Evolutionary conservation across 768 basidiomycete genomes (phyloP), one percentile per base, ranked within the genome.

Genomic region (Dentipellis fragilis): DNA sequence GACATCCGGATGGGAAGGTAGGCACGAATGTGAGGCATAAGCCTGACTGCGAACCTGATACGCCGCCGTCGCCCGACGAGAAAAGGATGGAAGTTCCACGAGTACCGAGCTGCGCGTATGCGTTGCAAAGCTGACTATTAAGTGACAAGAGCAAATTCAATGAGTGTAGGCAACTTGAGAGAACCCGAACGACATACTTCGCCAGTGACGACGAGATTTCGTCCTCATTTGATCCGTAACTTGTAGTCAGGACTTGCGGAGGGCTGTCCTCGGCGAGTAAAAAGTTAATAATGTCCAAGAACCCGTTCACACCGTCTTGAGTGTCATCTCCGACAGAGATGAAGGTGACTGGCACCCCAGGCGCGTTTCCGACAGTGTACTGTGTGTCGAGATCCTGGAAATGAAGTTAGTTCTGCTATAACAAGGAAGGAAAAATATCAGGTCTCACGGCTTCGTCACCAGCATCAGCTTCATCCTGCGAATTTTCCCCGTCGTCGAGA

Each of bases 311-410:
- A 58, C 45, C 53, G 55, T 65, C 64, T 4, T 37, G 39, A 53
- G 49, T 59, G 34, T 56, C 37, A 16, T 56, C 37, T 49, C 66
- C 64, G 34, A 67, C 66, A 29, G 65, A 63, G 57, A 68, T 58
- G 58, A 66, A 66, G 10, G 45, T 57, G 5, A 56, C 56, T 14
- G 63, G 66, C n/a, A 68, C 64, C 35, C 57, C 61, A 1, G 55
- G 48, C 46, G 60, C 62, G 16, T 63, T 34, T 11, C 59, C 61
- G 5, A 59, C 55, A 10, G 59, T 59, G 56, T 64, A 64, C 51
- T 64, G 59, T 22, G 56, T 57, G 54, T n/a, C 11, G 23, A 8
- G 10, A 51, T 51, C 34, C n/a, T 21, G 29, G 6, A 14, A 8
- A 35, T 42, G 14, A 14, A 19, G 40, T 29, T 29, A 29, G 29